These are phyloP conservation scores for Suhomyces wounanorum DNA, from an alignment of 1,139 yeast species.

Conservation along the genomic window DNA sequence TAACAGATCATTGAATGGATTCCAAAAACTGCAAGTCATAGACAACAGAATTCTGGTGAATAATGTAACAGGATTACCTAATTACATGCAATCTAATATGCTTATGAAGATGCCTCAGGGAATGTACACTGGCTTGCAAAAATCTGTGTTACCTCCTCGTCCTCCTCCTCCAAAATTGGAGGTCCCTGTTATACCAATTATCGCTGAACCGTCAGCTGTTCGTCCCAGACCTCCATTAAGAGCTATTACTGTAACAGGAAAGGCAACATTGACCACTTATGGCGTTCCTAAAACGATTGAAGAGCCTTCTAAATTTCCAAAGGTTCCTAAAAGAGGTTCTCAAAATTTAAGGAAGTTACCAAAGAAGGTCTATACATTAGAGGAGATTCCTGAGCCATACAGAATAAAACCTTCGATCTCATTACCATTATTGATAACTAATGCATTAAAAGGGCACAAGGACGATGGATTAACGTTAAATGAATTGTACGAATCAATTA, in stretches of 20 bases:
- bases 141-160: slow-evolving; percentile 24
- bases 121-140: slow-evolving; percentile 12
- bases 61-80: slow-evolving; percentile 23
- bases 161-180: slow-evolving; percentile 45
- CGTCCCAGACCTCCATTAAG: slow-evolving; percentile 22
- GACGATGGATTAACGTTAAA: slow-evolving; percentile 78
- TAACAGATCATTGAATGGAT: slow-evolving; percentile 18
- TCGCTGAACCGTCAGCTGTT: slow-evolving; percentile 22
- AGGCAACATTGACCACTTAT: slow-evolving; percentile 29
- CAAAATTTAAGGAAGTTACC: slow-evolving; percentile 42
- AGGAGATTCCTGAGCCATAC: slow-evolving; percentile 85
- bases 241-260: slow-evolving; percentile 31
- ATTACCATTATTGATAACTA: slow-evolving; percentile 76
- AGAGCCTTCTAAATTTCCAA: slow-evolving; percentile 43
- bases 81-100: slow-evolving; percentile 21
- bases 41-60: slow-evolving; percentile 23
- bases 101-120: slow-evolving; percentile 24
- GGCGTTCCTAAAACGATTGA: slow-evolving; percentile 39
- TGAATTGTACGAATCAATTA: slow-evolving; percentile 84
- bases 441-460: slow-evolving; percentile 68
- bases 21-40: slow-evolving; percentile 18
- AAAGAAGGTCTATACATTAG: slow-evolving; percentile 62
- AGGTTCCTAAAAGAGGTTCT: slow-evolving; percentile 43
- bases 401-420: slow-evolving; percentile 81
- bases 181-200: slow-evolving; percentile 35